Conservation (phyloP, 2,329 filamentous ascomycete genomes). For the Talaromyces sp. region DNA sequence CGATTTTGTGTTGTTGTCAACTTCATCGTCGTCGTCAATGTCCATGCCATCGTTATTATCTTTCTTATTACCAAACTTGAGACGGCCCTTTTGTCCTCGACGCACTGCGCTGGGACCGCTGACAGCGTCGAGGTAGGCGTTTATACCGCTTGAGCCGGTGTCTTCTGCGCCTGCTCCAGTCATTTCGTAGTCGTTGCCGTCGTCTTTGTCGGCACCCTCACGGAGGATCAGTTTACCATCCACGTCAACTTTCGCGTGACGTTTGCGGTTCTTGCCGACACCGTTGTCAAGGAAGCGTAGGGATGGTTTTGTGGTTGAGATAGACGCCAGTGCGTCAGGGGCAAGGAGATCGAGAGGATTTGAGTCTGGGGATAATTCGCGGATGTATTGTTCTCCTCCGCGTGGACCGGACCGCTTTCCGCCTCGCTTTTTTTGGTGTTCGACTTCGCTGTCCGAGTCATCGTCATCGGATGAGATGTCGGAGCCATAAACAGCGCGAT, state of each 20-base stretch:
- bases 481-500: conserved; percentile 90
- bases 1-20: conserved; percentile 33
- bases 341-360: conserved; percentile 93
- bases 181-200: conserved; percentile 35
- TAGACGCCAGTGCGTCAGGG: conserved; percentile 82
- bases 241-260: conserved; percentile 42
- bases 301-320: conserved; percentile 80
- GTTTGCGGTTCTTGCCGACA: conserved; percentile 35
- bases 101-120: conserved; percentile 58
- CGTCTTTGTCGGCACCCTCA: conserved; percentile 34
- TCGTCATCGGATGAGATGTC: conserved; percentile 50
- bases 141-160: conserved; percentile 42
- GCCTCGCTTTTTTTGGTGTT: conserved; percentile 54
- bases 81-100: conserved; percentile 57
- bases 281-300: conserved; percentile 43
- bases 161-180: conserved; percentile 40
- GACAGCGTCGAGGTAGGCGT: conserved; percentile 61
- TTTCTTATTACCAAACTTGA: conserved; percentile 53
- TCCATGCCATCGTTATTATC: conserved; percentile 42
- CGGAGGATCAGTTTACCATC: conserved; percentile 47
- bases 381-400: conserved; percentile 66
- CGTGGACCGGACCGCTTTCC: conserved; percentile 15
- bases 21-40: conserved; percentile 43
- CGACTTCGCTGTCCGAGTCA: conserved; percentile 20
- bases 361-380: conserved; percentile 75